These are phyloP conservation scores for Rhodotorula sp. DNA, from an alignment of 1,284 basidiomycete species.

Conservation along the genomic window DNA sequence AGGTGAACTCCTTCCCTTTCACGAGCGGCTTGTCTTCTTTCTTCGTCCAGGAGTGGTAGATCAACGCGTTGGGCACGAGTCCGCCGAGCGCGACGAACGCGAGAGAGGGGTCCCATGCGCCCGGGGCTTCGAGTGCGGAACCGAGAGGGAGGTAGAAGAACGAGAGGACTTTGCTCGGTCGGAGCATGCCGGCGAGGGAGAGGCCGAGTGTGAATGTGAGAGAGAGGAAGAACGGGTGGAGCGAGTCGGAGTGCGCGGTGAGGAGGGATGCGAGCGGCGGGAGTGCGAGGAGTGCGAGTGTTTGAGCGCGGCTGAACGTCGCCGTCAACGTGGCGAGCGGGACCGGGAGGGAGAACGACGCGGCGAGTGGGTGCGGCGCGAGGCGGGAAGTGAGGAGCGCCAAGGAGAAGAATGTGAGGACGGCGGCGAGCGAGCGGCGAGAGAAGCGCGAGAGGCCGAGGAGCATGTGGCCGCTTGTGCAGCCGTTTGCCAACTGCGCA, in stretches of 20 bases:
- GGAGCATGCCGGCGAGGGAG: slow-evolving; percentile 46
- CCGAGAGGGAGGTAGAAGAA: slow-evolving; percentile 41
- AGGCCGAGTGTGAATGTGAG: slow-evolving; percentile 46
- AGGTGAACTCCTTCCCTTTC: slow-evolving; percentile 31
- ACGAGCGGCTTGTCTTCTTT: slow-evolving; percentile 14
- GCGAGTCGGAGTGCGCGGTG: slow-evolving; percentile 13
- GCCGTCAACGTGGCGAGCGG: neutral
- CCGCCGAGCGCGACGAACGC: slow-evolving; percentile 53
- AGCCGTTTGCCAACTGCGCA: slow-evolving; percentile 45
- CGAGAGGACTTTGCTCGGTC: slow-evolving; percentile 43
- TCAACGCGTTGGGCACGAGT: slow-evolving; percentile 51
- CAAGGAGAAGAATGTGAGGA: slow-evolving; percentile 45
- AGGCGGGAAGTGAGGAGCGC: slow-evolving; percentile 41
- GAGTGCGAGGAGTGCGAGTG: slow-evolving; percentile 26
- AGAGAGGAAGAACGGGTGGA: slow-evolving; percentile 42
- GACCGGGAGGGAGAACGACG: neutral
- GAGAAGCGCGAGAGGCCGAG: slow-evolving; percentile 46
- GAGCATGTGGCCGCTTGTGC: slow-evolving; percentile 48
- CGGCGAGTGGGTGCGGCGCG: neutral
- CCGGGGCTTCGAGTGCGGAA: neutral
- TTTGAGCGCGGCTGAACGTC: slow-evolving; percentile 6
- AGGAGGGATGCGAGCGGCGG: slow-evolving; percentile 40
- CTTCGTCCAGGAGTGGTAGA: slow-evolving; percentile 40
- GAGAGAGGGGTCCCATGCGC: slow-evolving; percentile 52
- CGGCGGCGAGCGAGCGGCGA: slow-evolving; percentile 43